Conservation (phyloP, 179 eudicot genomes). For the Drosera spatulata region DNA sequence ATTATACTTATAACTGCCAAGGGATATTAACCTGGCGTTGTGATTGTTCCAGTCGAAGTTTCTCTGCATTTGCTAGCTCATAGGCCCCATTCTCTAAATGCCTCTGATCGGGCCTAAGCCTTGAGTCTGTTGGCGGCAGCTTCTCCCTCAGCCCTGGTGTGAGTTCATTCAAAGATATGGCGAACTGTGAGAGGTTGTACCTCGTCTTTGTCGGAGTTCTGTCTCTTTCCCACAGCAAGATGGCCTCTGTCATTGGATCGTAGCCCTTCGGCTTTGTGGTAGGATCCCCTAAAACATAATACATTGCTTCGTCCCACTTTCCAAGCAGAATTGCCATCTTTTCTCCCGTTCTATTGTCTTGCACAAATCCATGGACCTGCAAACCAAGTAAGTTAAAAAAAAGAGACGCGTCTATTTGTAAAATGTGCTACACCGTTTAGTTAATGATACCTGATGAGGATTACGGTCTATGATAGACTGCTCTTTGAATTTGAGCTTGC, state of each 20-base stretch:
- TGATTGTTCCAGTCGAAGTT: slow-evolving; percentile 86
- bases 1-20: neutral
- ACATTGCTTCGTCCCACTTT: slow-evolving; percentile 98
- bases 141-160: slow-evolving; percentile 67
- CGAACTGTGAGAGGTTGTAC: slow-evolving; percentile 86
- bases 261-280: too few relatives aligned
- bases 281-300: slow-evolving; percentile 62
- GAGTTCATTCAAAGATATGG: slow-evolving; percentile 87
- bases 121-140: slow-evolving; percentile 92
- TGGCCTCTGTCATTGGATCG: too few relatives aligned
- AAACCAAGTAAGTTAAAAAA: neutral
- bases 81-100: slow-evolving; percentile 96
- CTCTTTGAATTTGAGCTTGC: slow-evolving; percentile 51
- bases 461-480: slow-evolving; percentile 64
- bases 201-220: slow-evolving; percentile 66
- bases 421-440: neutral
- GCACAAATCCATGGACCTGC: slow-evolving; percentile 95
- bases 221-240: slow-evolving; percentile 85
- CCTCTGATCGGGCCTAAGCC: slow-evolving; percentile 94
- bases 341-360: slow-evolving; percentile 90
- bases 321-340: slow-evolving; percentile 94
- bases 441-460: slow-evolving; percentile 66
- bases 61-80: slow-evolving; percentile 88
- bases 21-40: slow-evolving; percentile 72
- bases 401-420: neutral